A percentile compares a stretch with the other conserved stretches of the same genome.
Conservation (phyloP, 169 alveolate species). For the Plasmodium vinckei region DNA sequence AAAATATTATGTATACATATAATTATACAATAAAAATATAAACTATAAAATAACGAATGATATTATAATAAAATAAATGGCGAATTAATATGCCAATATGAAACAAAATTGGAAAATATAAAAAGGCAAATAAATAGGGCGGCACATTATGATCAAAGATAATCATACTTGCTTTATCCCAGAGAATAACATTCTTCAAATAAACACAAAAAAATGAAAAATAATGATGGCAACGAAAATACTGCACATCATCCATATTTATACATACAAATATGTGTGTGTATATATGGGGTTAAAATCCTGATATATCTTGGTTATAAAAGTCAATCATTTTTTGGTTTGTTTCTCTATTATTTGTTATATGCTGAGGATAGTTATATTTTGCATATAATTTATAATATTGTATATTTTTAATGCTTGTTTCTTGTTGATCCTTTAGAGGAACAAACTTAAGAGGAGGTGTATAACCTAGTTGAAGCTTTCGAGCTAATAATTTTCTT, state of each 20-base stretch:
- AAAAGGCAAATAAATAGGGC: no score
- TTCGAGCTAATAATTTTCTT: slow-evolving; percentile 82
- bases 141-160: no score
- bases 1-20: no score
- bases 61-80: no score
- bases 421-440: slow-evolving; percentile 58
- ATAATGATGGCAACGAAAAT: no score
- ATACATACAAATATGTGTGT: not conserved
- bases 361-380: slow-evolving; percentile 40
- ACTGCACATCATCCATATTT: not conserved
- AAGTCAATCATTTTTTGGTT: slow-evolving; percentile 29
- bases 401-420: slow-evolving; percentile 45
- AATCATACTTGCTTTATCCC: no score
- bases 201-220: no score
- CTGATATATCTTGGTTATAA: slow-evolving; percentile 37
- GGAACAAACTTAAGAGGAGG: slow-evolving; percentile 83
- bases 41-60: no score
- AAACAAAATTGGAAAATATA: no score
- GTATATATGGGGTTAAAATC: slow-evolving; percentile 12
- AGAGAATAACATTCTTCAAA: no score
- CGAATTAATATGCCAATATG: no score
- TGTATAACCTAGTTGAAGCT: slow-evolving; percentile 86
- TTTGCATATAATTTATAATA: slow-evolving; percentile 62
- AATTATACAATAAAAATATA: no score
- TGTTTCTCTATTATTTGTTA: not conserved